Percentiles rank a stretch among this genome's conserved stretches.
Conservation (phyloP, 2,329 filamentous ascomycete species). For the Monosporascus sp. region DNA sequence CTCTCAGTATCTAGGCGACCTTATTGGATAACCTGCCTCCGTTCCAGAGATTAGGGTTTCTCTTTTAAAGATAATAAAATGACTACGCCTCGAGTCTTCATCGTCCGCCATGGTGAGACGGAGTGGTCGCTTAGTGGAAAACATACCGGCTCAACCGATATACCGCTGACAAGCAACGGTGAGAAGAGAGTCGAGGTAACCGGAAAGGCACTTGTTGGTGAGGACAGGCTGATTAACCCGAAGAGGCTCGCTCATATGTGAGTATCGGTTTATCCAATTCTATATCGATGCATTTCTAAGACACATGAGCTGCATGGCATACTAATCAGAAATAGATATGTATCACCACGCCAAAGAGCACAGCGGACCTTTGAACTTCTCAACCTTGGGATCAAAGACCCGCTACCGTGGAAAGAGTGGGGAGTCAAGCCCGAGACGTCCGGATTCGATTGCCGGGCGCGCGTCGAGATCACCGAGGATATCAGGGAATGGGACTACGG, state of each 20-base stretch:
- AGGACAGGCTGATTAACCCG: constrained; percentile 79
- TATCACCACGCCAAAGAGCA: constrained; percentile 79
- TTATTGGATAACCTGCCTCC: too few species aligned
- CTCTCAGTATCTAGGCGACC: too few species aligned
- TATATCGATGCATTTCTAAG: background rate
- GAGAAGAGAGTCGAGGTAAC: constrained; percentile 72
- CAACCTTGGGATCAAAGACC: constrained; percentile 62
- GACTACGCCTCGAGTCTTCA: constrained; percentile 67
- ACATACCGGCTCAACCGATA: constrained; percentile 82
- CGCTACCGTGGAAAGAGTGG: constrained; percentile 64
- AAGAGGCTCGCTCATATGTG: constrained; percentile 78
- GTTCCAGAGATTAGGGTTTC: too few species aligned
- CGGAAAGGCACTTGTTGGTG: constrained; percentile 75
- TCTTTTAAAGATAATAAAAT: constrained; percentile 12
- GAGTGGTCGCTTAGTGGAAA: constrained; percentile 87
- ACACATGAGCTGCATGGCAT: background rate
- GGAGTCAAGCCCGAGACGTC: constrained; percentile 30
- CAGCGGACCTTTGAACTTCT: constrained; percentile 89
- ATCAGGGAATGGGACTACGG: constrained; percentile 87
- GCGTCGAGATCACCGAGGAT: constrained; percentile 63
- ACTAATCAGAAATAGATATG: constrained; percentile 51
- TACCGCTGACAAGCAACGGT: constrained; percentile 76
- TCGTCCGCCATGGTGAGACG: constrained; percentile 87
- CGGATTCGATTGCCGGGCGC: constrained; percentile 48
- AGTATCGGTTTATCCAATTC: constrained; percentile 21